Evolutionary conservation across 169 alveolate species (phyloP).

Genomic region (Plasmodium ovale): DNA sequence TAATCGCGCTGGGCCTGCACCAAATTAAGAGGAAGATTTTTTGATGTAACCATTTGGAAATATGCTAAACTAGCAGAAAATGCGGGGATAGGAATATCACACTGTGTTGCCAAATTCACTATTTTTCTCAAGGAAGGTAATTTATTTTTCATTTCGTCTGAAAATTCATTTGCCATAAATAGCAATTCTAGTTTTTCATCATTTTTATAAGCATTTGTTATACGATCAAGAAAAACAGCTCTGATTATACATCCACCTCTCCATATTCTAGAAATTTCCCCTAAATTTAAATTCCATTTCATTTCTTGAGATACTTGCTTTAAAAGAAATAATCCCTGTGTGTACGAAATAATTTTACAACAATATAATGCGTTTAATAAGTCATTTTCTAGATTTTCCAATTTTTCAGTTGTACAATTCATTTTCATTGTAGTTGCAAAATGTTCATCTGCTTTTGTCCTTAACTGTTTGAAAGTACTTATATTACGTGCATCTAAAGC

Average conservation of each 20-base stretch:
- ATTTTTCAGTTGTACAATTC: slow-evolving; percentile 16
- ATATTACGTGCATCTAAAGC: slow-evolving; percentile 88
- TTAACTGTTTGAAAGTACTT: slow-evolving; percentile 67
- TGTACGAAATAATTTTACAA: slow-evolving; percentile 84
- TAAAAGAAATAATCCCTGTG: slow-evolving; percentile 87
- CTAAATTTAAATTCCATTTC: slow-evolving; percentile 84
- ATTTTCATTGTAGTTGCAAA: slow-evolving; percentile 22
- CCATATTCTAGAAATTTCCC: slow-evolving; percentile 86
- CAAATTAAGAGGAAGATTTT: slow-evolving; percentile 81
- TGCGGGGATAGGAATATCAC: slow-evolving; percentile 82
- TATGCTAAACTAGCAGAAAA: slow-evolving; percentile 83
- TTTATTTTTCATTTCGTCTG: slow-evolving; percentile 64
- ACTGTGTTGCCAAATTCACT: slow-evolving; percentile 77
- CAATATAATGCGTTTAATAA: slow-evolving; percentile 79
- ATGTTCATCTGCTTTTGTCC: slow-evolving; percentile 37
- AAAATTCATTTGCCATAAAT: slow-evolving; percentile 70
- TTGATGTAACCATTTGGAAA: slow-evolving; percentile 80
- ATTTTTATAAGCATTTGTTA: slow-evolving; percentile 78
- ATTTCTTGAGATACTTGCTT: slow-evolving; percentile 80
- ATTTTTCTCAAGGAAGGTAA: slow-evolving; percentile 82
- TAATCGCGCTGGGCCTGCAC: slow-evolving; percentile 91
- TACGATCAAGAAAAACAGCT: slow-evolving; percentile 81
- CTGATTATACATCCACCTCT: slow-evolving; percentile 90
- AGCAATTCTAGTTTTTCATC: slow-evolving; percentile 55
- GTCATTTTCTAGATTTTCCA: slow-evolving; percentile 69